phyloP scores from a whole-genome alignment of 257 asterid species.

The Gentiana macrophylla region DNA sequence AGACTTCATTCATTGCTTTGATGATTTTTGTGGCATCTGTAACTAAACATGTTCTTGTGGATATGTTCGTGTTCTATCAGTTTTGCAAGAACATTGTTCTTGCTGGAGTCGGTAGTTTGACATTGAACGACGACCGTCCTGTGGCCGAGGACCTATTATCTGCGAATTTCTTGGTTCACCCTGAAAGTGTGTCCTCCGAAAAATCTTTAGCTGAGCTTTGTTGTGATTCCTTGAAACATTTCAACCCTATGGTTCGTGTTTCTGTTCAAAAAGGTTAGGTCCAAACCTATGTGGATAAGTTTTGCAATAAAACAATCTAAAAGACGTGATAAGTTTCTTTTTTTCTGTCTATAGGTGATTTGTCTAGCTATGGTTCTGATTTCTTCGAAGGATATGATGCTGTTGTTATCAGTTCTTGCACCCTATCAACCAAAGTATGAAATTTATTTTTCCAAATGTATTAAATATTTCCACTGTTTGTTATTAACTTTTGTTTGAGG shows the following conservation, averaged over 20 bases:
- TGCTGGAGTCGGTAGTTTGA: constrained; percentile 97
- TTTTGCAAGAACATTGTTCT: constrained; percentile 95
- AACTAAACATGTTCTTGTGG: no score
- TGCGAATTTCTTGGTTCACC: constrained; percentile 72
- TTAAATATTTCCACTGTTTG: not conserved
- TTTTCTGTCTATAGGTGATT: constrained; percentile 20
- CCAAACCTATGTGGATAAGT: not conserved
- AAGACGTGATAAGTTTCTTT: no score
- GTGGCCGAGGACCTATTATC: constrained; percentile 58
- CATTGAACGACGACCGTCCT: constrained; percentile 65
- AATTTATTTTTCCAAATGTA: not conserved
- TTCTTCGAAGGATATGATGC: constrained; percentile 33
- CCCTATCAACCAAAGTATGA: constrained; percentile 26
- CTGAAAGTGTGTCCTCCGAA: constrained; percentile 30
- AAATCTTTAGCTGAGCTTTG: constrained; percentile 82
- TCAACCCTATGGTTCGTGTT: constrained; percentile 95
- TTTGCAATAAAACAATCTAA: not conserved
- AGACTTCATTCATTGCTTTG: no score
- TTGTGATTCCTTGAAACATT: constrained; percentile 84
- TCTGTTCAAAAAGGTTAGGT: constrained; percentile 63
- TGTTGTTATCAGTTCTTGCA: constrained; percentile 28
- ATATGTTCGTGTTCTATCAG: constrained; percentile 25
- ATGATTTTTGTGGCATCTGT: no score
- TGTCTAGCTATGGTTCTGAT: constrained; percentile 29
- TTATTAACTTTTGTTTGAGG: not conserved